phyloP scores from a whole-genome alignment of 768 basidiomycete species.

The Rhizopogon vinicolor region DNA sequence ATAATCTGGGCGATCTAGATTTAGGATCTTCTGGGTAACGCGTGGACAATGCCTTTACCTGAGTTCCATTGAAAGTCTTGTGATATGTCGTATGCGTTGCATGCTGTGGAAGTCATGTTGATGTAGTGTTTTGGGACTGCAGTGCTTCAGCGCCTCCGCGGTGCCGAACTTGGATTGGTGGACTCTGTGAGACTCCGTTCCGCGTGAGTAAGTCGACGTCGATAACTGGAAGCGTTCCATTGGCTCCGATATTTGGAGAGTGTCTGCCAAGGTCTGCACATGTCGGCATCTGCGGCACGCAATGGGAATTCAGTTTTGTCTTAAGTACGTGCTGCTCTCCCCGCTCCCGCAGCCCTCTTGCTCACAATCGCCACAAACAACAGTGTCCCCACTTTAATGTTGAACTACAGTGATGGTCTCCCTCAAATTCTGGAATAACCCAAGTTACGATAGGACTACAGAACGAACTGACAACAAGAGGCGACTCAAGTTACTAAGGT shows the following conservation, averaged over 20 bases:
- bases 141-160: not conserved
- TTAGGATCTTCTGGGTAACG: not conserved
- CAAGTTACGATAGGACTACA: slow-evolving; percentile 3
- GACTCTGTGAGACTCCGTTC: not conserved
- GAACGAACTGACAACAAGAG: slow-evolving; percentile 21
- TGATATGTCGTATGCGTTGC: slow-evolving; percentile 8
- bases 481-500: slow-evolving; percentile 42
- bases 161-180: too few species aligned
- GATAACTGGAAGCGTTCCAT: not conserved
- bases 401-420: not conserved
- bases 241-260: too few species aligned
- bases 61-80: slow-evolving; percentile 44
- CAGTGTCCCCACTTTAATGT: too few species aligned
- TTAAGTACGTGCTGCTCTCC: not conserved
- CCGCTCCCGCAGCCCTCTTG: not conserved
- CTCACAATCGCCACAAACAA: not conserved
- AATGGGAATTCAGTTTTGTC: not conserved
- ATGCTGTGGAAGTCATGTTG: slow-evolving; percentile 15
- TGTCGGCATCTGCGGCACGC: not conserved
- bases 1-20: slow-evolving; percentile 40
- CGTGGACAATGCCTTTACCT: slow-evolving; percentile 31
- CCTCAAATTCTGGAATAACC: not conserved
- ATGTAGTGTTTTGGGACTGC: not conserved
- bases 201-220: not conserved
- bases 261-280: too few species aligned